These are phyloP conservation scores for Ascochyta koolunga DNA, from an alignment of 2,329 filamentous ascomycete genomes.

Conservation along the genomic window DNA sequence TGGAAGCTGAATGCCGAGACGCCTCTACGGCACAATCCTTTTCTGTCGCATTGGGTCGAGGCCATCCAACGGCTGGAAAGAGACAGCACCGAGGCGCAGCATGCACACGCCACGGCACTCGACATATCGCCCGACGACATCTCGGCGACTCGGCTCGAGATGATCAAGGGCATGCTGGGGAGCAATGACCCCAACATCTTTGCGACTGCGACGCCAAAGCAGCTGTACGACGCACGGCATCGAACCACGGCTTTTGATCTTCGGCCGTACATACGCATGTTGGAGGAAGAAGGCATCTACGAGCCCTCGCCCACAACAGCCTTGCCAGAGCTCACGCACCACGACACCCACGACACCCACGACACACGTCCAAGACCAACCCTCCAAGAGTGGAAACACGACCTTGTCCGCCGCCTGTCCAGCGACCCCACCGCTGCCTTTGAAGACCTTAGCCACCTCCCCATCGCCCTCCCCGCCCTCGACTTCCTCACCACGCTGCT, in stretches of 20 bases:
- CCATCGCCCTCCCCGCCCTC: slow-evolving; percentile 45
- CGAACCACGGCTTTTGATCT: slow-evolving; percentile 32
- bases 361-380: slow-evolving; percentile 15
- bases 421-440: slow-evolving; percentile 30
- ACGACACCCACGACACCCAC: neutral
- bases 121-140: slow-evolving; percentile 25
- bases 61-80: slow-evolving; percentile 30
- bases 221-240: slow-evolving; percentile 23
- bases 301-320: slow-evolving; percentile 21
- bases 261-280: slow-evolving; percentile 39
- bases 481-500: slow-evolving; percentile 50
- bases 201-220: slow-evolving; percentile 19
- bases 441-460: slow-evolving; percentile 42
- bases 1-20: slow-evolving; percentile 39
- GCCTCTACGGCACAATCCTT: slow-evolving; percentile 45
- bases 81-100: neutral
- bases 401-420: slow-evolving; percentile 27
- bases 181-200: slow-evolving; percentile 13
- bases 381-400: slow-evolving; percentile 30
- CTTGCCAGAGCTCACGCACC: neutral
- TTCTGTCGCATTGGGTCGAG: slow-evolving; percentile 51
- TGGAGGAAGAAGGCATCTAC: slow-evolving; percentile 47
- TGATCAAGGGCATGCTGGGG: slow-evolving; percentile 37
- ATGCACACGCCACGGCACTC: neutral
- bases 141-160: slow-evolving; percentile 25